Base-by-base conservation (phyloP, 2,329 filamentous ascomycete species). In the Pseudogymnoascus sp. region DNA sequence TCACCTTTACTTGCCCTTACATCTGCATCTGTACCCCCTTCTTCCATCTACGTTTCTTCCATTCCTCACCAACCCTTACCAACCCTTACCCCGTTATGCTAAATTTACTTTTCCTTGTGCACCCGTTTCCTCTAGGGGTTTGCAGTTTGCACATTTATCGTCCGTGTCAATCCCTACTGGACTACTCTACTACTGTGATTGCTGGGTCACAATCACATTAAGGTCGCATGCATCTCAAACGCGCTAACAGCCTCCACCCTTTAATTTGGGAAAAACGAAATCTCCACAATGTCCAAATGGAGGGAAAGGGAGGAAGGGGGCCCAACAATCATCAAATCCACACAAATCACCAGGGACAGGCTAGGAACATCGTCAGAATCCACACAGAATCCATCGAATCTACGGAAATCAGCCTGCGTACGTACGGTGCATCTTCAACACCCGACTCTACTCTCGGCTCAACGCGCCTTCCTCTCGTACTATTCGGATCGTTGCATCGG, bases 141-240 rank as follows among this genome's bases (percentile, higher is more conserved):
- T n/a, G 4, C 8, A 22, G 18, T 11, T 20, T 20, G 39, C 20
- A 43, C 39, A 43, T 43, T 43, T n/a, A 43, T 43, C 39, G 39
- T 43, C 39, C 39, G 39, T 25, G 39, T 43, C 39, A 43, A 43
- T 43, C 39, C 22, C 39, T n/a, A n/a, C n/a, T n/a, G n/a, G n/a
- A n/a, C n/a, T n/a, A n/a, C n/a, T n/a, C n/a, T n/a, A n/a, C n/a
- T n/a, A n/a, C n/a, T n/a, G n/a, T n/a, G n/a, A n/a, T n/a, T n/a
- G n/a, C n/a, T n/a, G n/a, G 25, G 20, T 43, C 20, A 12, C 39
- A 43, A 43, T 43, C 39, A 43, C 39, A 43, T 43, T 43, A 43
- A 43, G 39, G 39, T 43, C 39, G 39, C 39, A 43, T 43, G 39
- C 39, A 43, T n/a, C 39, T 43, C 39, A 43, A 43, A 43, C 39